A percentile compares a stretch with the other conserved stretches of the same genome.
phyloP scores from a whole-genome alignment of 2,329 filamentous ascomycete genomes.

The Neopestalotiopsis clavispora region DNA sequence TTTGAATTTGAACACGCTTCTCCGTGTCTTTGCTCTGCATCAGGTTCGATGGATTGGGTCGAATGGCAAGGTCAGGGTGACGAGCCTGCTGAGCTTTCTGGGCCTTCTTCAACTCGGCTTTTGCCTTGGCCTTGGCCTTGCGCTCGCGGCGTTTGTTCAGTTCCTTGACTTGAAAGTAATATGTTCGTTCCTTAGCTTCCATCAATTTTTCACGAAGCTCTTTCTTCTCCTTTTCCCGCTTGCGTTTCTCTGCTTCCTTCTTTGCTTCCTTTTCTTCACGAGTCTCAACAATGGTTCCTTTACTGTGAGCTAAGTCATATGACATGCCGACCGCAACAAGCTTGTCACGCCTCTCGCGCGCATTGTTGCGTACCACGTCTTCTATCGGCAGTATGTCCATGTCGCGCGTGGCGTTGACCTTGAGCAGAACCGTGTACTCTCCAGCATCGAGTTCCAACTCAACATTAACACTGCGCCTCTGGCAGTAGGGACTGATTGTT shows the following conservation, averaged over 20 bases:
- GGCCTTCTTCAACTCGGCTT: constrained; percentile 39
- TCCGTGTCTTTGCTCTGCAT: constrained; percentile 24
- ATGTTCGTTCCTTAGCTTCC: constrained; percentile 35
- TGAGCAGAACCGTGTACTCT: constrained; percentile 76
- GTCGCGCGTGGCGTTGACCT: constrained; percentile 70
- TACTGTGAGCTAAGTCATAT: constrained; percentile 66
- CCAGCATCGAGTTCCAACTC: constrained; percentile 78
- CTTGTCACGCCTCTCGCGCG: constrained; percentile 70
- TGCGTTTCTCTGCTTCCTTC: constrained; percentile 49
- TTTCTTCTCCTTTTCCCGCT: constrained; percentile 44
- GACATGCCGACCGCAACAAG: constrained; percentile 71
- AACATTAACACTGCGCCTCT: constrained; percentile 76
- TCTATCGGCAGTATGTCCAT: constrained; percentile 59
- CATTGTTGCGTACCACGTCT: constrained; percentile 69
- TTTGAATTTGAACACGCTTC: constrained; percentile 42
- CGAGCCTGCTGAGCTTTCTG: constrained; percentile 30
- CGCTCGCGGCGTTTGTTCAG: constrained; percentile 44
- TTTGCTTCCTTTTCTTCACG: constrained; percentile 52
- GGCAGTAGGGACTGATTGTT: constrained; percentile 58
- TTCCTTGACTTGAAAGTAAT: constrained; percentile 43
- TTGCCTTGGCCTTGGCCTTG: constrained; percentile 42
- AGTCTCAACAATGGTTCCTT: constrained; percentile 58
- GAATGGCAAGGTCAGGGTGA: constrained; percentile 17
- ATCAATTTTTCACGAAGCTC: constrained; percentile 42
- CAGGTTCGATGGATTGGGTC: not conserved